Evolutionary conservation across 176 grass and related monocot species (phyloP).

Genomic region (Avena atlantica): DNA sequence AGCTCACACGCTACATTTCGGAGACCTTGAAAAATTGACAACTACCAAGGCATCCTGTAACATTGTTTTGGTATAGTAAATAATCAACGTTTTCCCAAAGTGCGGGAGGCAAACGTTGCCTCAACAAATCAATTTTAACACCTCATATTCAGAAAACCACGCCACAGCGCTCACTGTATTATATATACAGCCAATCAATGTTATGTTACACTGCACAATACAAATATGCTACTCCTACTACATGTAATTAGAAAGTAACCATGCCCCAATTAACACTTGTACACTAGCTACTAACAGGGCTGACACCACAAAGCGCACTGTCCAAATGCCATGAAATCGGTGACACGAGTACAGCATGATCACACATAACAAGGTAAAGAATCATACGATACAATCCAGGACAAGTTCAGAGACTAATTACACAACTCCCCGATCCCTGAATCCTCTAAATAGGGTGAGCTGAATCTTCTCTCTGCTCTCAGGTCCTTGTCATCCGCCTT

Average conservation of each 20-base stretch:
- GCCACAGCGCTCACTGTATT: not conserved
- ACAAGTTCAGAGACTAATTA: not conserved
- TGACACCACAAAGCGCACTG: slow-evolving; percentile 26
- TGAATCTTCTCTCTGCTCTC: not conserved
- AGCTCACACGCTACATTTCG: not conserved
- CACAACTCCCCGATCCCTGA: slow-evolving; percentile 31
- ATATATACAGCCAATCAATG: slow-evolving; percentile 5
- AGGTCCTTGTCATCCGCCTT: slow-evolving; percentile 8
- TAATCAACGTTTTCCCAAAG: not conserved
- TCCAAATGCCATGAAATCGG: not conserved
- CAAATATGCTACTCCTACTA: not conserved
- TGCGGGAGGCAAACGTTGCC: not conserved
- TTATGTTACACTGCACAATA: slow-evolving; percentile 2
- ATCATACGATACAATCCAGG: not conserved
- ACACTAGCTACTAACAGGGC: not conserved
- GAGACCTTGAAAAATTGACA: not conserved
- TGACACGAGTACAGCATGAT: not conserved
- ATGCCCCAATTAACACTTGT: not conserved
- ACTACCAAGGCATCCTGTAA: not conserved
- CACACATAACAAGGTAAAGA: not conserved
- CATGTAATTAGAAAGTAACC: slow-evolving; percentile 23
- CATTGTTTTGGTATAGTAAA: not conserved
- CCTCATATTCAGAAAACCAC: slow-evolving; percentile 20
- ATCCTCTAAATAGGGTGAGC: slow-evolving; percentile 31
- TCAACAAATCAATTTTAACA: not conserved